Base-by-base conservation (phyloP, 306 rosid genomes). In the Casuarina equisetifolia region DNA sequence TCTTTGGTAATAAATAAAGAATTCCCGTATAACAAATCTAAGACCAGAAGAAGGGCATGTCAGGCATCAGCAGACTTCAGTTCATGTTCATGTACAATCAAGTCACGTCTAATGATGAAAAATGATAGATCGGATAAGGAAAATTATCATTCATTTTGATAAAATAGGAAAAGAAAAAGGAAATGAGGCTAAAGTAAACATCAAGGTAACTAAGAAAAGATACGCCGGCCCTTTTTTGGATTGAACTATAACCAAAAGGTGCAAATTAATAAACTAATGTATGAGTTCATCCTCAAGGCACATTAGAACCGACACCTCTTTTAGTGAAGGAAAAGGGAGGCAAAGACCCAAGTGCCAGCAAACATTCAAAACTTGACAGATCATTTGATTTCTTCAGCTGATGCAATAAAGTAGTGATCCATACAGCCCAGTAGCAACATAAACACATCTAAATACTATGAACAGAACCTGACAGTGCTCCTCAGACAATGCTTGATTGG, bases 401-500 rank as follows among this genome's bases (percentile, higher is more conserved):
- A 25, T 25, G 32, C 62, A 58, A 74, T 9, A 46, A 70, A 35
- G 20, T 70, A 58, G 4, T 49, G 39, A 19, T 52, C 8, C 58
- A 62, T 58, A 44, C 63, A 57, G 68, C 42, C 46, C 46, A 35
- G 46, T n/a, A 46, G 48, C 55, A 39, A 73, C 44, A 49, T 46
- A 73, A 39, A 76, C 35, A 55, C 16, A 70, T 17, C 50, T 17
- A 52, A 77, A 25, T 45, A 17, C 75, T 71, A 57, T 82, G 62
- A 71, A 48, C 53, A 64, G 59, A 48, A 94, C 98, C 94, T 94
- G 98, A 83, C 98, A 94, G 75, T 94, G 98, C 91, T 94, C 98
- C 90, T 94, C 98, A 0, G 98, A 94, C 75, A 94, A 83, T 2
- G 85, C 90, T 87, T 94, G 98, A 67, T 92, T 94, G 71, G 98